A percentile compares a stretch with the other conserved stretches of the same genome.
These are phyloP conservation scores for Pleurotus tuber-regium DNA, from an alignment of 768 basidiomycete species.

Conservation along the genomic window DNA sequence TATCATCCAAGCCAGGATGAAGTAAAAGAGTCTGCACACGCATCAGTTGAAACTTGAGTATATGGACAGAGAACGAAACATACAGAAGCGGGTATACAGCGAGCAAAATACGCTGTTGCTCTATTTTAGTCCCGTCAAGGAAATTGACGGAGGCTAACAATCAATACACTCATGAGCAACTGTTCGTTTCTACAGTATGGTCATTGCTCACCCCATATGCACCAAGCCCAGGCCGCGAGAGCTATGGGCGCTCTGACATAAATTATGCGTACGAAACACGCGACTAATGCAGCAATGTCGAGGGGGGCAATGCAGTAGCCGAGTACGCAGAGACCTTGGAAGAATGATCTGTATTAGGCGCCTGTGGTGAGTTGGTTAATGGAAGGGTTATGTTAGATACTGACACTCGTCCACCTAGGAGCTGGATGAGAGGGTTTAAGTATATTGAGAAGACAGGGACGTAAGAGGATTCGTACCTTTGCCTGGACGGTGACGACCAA, in stretches of 20 bases:
- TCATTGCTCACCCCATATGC: slow-evolving; percentile 83
- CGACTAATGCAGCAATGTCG: slow-evolving; percentile 83
- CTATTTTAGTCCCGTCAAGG: slow-evolving; percentile 92
- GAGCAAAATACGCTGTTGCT: slow-evolving; percentile 83
- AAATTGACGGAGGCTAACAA: slow-evolving; percentile 86
- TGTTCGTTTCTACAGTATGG: neutral
- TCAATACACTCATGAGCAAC: neutral
- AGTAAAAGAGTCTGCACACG: slow-evolving; percentile 75
- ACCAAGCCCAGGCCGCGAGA: slow-evolving; percentile 90
- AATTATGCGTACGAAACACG: slow-evolving; percentile 81
- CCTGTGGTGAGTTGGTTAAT: neutral
- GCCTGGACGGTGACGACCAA: slow-evolving; percentile 94
- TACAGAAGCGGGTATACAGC: slow-evolving; percentile 96
- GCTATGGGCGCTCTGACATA: slow-evolving; percentile 88
- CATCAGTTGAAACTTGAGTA: slow-evolving; percentile 1
- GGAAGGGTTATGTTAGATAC: slow-evolving; percentile 26
- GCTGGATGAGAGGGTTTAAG: slow-evolving; percentile 33
- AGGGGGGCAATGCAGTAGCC: slow-evolving; percentile 96
- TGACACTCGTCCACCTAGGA: slow-evolving; percentile 82
- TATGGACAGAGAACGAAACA: slow-evolving; percentile 26
- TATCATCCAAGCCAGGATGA: slow-evolving; percentile 96
- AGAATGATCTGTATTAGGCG: slow-evolving; percentile 69
- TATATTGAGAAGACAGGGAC: neutral
- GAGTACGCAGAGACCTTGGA: slow-evolving; percentile 92
- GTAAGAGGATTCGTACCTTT: slow-evolving; percentile 51